Evolutionary conservation across 345 rosid genomes (phyloP), one percentile per base, ranked within the genome.

Genomic region (Bruguiera gymnorhiza): DNA sequence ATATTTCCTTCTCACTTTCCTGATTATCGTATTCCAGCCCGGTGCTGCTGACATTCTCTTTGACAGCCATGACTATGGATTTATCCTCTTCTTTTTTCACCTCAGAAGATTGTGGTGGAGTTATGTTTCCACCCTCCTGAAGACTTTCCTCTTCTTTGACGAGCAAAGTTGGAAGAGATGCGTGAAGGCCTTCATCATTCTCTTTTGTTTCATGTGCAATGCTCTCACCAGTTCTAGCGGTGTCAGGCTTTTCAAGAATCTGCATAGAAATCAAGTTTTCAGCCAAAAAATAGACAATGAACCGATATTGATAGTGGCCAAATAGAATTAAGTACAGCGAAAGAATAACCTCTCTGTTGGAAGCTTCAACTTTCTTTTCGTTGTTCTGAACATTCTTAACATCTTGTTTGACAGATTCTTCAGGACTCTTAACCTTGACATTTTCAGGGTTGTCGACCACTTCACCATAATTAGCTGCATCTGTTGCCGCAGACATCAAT

Each of bases 71-170:
- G 53, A 29, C 13, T 6, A 10, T 2, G 63, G 77, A 31, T 68
- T n/a, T 63, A 68, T 62, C 48, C 63, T 73, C 69, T 19, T 70
- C 34, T 30, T 31, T 34, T 39, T 53, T 70, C 36, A 63, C 73
- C 31, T 52, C 73, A 2, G 6, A 21, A 8, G 62, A 63, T 58
- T 71, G 68, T 43, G 63, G 37, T 55, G 68, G 62, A 60, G 60
- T 36, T 72, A 7, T 5, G 36, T 70, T n/a, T 6, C 52, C 26
- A 9, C 52, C 60, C 21, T 76, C 55, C 9, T 63, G 60, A 43
- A 51, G n/a, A 51, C 23, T 67, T 24, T 52, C 76, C 26, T 36
- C 68, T 39, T 78, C 46, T n/a, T 68, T 43, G 19, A 52, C 60
- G 8, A 26, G 32, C 67, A 24, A 53, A 43, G 56, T 34, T 73